Percentiles rank a stretch among this genome's conserved stretches.
These are phyloP conservation scores for Coniochaeta hoffmannii DNA, from an alignment of 2,329 filamentous ascomycete genomes.

Conservation along the genomic window DNA sequence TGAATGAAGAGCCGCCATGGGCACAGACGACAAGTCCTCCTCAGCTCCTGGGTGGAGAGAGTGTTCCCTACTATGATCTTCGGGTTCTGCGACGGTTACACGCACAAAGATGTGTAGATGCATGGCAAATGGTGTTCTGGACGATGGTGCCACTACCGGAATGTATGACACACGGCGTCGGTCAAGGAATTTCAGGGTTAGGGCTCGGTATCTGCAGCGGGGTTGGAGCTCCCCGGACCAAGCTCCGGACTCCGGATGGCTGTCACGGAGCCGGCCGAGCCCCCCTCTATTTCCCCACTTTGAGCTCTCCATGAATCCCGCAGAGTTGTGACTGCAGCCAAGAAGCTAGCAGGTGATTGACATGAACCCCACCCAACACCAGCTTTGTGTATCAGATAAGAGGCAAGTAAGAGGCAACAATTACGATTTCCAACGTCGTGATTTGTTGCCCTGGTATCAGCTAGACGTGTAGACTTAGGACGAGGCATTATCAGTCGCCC, in stretches of 20 bases:
- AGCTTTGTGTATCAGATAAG: constrained; percentile 1
- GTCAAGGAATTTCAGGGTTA: too few species aligned
- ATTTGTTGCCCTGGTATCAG: background rate
- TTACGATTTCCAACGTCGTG: background rate
- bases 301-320: background rate
- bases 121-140: too few species aligned
- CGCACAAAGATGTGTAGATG: too few species aligned
- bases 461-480: background rate
- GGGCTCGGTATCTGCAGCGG: background rate
- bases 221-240: background rate
- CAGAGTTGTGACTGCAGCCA: background rate
- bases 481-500: constrained; percentile 1
- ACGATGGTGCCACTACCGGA: too few species aligned
- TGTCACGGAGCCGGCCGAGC: constrained; percentile 2
- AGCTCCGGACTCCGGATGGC: background rate
- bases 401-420: background rate
- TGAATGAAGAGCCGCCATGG: too few species aligned
- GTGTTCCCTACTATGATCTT: too few species aligned
- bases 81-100: too few species aligned
- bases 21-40: too few species aligned
- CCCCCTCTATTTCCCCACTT: background rate
- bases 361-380: background rate
- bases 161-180: background rate
- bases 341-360: background rate
- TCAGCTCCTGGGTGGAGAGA: too few species aligned